Percentiles rank a stretch among this genome's conserved stretches.
Evolutionary conservation across 2,329 filamentous ascomycete species (phyloP).

Genomic region (Xylaria sp.): DNA sequence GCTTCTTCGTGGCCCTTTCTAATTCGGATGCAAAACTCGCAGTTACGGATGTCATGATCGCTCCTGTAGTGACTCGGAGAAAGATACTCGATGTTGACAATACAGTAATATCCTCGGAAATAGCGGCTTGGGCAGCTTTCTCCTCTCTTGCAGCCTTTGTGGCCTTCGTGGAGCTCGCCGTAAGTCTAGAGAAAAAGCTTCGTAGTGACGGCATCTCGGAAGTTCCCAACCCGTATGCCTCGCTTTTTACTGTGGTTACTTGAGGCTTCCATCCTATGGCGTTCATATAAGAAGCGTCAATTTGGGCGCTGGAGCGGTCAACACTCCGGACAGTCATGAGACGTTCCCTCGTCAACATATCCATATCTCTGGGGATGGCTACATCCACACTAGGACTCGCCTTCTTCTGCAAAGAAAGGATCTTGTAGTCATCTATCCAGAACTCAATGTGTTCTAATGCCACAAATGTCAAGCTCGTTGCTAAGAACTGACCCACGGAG

Average conservation of each 20-base stretch:
- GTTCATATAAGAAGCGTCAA: constrained; percentile 90
- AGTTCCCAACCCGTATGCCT: constrained; percentile 60
- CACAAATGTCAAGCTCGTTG: constrained; percentile 96
- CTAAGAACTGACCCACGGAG: constrained; percentile 89
- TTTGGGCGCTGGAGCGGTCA: constrained; percentile 86
- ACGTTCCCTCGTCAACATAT: constrained; percentile 83
- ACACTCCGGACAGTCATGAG: constrained; percentile 88
- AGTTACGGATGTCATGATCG: constrained; percentile 79
- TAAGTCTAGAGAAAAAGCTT: constrained; percentile 84
- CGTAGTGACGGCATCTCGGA: constrained; percentile 71
- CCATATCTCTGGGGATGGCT: constrained; percentile 79
- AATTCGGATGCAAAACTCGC: constrained; percentile 82
- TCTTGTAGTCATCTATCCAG: constrained; percentile 86
- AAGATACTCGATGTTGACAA: constrained; percentile 83
- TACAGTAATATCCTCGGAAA: constrained; percentile 77
- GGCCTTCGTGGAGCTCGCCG: constrained; percentile 62
- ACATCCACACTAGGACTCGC: constrained; percentile 80
- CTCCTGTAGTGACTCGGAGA: constrained; percentile 85
- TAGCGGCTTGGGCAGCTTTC: constrained; percentile 67
- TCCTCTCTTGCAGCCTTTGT: constrained; percentile 71
- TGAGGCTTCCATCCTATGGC: constrained; percentile 84
- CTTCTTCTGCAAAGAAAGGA: constrained; percentile 85
- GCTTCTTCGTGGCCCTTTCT: constrained; percentile 96
- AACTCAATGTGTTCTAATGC: constrained; percentile 88
- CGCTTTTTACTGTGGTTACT: constrained; percentile 55